Evolutionary conservation across 768 basidiomycete species (phyloP).

Genomic region (Polyporus arcularius): DNA sequence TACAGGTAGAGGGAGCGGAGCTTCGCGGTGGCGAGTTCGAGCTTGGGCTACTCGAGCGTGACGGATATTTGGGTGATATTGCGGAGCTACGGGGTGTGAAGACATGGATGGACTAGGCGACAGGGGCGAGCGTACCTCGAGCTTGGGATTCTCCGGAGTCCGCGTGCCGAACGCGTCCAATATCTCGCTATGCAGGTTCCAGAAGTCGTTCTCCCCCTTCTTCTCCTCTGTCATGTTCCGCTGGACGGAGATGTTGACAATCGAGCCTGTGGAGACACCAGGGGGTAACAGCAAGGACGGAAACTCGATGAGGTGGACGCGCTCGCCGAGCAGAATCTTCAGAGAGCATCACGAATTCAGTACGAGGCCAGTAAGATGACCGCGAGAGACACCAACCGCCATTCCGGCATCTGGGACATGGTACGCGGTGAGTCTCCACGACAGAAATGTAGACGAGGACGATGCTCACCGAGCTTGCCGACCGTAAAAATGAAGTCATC

Average conservation of each 20-base stretch:
- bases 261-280: conserved; percentile 90
- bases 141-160: conserved; percentile 69
- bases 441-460: neutral
- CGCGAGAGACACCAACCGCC: conserved; percentile 59
- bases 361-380: conserved; percentile 19
- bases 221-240: conserved; percentile 86
- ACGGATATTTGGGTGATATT: conserved; percentile 97
- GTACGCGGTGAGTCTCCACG: neutral
- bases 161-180: conserved; percentile 67
- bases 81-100: conserved; percentile 55
- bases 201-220: conserved; percentile 79
- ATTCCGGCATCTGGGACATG: conserved; percentile 76
- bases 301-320: conserved; percentile 97
- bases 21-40: conserved; percentile 84
- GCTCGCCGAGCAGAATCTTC: conserved; percentile 89
- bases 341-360: neutral
- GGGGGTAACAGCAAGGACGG: conserved; percentile 94
- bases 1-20: conserved; percentile 91
- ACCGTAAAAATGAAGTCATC: conserved; percentile 92
- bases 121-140: conserved; percentile 53
- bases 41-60: conserved; percentile 90
- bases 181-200: conserved; percentile 81
- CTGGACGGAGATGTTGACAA: conserved; percentile 94
- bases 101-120: neutral
- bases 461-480: conserved; percentile 83